A percentile compares a stretch with the other conserved stretches of the same genome.
Conservation (phyloP, 805 yeast species). For the Cyberlindnera mrakii region DNA sequence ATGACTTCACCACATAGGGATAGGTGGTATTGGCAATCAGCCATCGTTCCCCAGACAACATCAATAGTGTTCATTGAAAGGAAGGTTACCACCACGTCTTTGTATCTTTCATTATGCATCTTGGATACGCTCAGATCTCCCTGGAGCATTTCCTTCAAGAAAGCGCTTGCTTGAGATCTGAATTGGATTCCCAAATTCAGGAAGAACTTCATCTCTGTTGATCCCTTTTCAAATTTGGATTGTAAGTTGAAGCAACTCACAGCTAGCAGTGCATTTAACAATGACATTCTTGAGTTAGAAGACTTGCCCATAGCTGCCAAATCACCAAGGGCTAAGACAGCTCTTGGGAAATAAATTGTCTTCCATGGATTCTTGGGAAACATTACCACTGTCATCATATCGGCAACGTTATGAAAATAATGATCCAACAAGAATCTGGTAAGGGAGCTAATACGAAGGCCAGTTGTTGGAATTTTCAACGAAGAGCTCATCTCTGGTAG, state of each 20-base stretch:
- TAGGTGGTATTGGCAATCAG: constrained; percentile 71
- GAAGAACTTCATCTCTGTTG: constrained; percentile 64
- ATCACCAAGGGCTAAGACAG: constrained; percentile 78
- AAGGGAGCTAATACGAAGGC: constrained; percentile 60
- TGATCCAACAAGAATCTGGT: constrained; percentile 67
- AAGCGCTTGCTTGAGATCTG: constrained; percentile 67
- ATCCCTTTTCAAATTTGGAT: constrained; percentile 60
- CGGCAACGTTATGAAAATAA: constrained; percentile 72
- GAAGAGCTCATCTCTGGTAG: constrained; percentile 26
- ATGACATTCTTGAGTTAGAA: constrained; percentile 68
- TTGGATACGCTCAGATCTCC: constrained; percentile 32
- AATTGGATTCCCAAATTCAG: constrained; percentile 67
- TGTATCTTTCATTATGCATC: constrained; percentile 57
- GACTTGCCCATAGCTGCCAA: constrained; percentile 67
- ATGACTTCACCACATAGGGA: constrained; percentile 74
- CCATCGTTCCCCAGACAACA: constrained; percentile 87
- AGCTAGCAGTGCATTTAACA: constrained; percentile 73
- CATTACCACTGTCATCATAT: constrained; percentile 66
- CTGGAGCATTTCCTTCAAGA: constrained; percentile 52
- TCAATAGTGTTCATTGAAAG: constrained; percentile 85
- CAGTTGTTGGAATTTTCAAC: constrained; percentile 48
- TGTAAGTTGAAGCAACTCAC: constrained; percentile 78
- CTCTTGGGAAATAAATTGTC: constrained; percentile 78
- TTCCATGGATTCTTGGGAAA: constrained; percentile 83
- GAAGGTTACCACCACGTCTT: constrained; percentile 77